A percentile compares a stretch with the other conserved stretches of the same genome.
Evolutionary conservation across 2,329 filamentous ascomycete genomes (phyloP).

Genomic region (Fragosphaeria purpurea): DNA sequence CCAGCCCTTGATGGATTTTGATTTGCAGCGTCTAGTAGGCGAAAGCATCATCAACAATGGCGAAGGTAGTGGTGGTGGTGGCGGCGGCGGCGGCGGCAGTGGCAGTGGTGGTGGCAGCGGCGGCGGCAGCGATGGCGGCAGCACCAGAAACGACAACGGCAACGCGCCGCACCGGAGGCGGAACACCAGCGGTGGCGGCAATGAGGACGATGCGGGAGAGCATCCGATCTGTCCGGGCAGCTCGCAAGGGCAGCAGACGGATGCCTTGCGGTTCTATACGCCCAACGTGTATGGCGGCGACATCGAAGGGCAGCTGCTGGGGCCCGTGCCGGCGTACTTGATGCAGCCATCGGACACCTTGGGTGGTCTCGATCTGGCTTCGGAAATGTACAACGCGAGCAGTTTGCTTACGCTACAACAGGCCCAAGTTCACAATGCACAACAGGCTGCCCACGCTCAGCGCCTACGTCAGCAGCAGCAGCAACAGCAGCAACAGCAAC

Average conservation of each 20-base stretch:
- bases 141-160: not conserved
- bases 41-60: constrained; percentile 5
- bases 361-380: constrained; percentile 7
- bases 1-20: constrained; percentile 54
- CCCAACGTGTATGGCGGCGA: constrained; percentile 51
- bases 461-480: not conserved
- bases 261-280: constrained; percentile 38
- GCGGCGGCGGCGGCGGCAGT: constrained; percentile 10
- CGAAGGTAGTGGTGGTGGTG: not conserved
- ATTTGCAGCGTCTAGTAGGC: constrained; percentile 2
- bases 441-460: constrained; percentile 1
- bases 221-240: no score
- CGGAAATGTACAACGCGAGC: constrained; percentile 11
- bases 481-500: constrained; percentile 1
- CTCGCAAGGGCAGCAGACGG: constrained; percentile 20
- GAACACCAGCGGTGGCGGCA: constrained; percentile 9
- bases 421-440: constrained; percentile 4
- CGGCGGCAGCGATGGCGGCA: constrained; percentile 14
- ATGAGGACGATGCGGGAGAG: no score
- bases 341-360: constrained; percentile 8
- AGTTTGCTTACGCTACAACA: constrained; percentile 11
- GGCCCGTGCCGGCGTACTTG: constrained; percentile 36
- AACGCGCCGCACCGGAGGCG: constrained; percentile 13
- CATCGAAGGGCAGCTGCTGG: constrained; percentile 64
- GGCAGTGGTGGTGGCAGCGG: not conserved